Base-by-base conservation (phyloP, 1,284 basidiomycete genomes). In the Mycena sp. region DNA sequence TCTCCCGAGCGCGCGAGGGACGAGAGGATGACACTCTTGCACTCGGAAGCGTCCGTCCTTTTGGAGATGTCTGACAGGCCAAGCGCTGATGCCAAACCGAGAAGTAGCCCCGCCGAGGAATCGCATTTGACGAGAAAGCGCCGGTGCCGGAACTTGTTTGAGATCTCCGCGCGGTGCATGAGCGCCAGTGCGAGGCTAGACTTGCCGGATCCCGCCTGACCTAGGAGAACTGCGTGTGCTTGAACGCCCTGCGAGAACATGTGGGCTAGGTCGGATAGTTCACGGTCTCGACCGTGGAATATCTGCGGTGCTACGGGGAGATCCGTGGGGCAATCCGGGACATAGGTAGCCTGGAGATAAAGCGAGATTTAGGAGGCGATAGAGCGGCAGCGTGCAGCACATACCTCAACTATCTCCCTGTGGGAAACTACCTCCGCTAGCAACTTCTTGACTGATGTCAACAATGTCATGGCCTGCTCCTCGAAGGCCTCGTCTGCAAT, bases 101-200 rank as follows among this genome's bases (percentile, higher is more conserved):
- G 10, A 35, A 2, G 43, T 16, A 35, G 17, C n/a, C 49, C 29
- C 4, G 30, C 35, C 11, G 30, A 29, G 23, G 44, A 16, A 10
- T 43, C 43, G 16, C 38, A 17, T 14, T 41, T 32, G 2, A 66
- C 35, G 40, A 58, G 37, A 44, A 59, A 56, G 4, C 64, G 60
- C 38, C 57, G 48, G 12, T 21, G 21, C 0, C 56, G 60, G 17
- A 62, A 66, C 23, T 45, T 21, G 17, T n/a, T 2, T 9, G n/a
- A 25, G 19, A 59, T 52, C 21, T 63, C 46, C 5, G 60, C 21
- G 2, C 29, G 56, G 40, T 63, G 56, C 5, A 66, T 46, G 21
- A 66, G 21, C 0, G 61, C 37, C 12, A 63, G 64, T 19, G 61
- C 60, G 23, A 66, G 56, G 16, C 57, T 37, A 19, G 64, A 63